These are phyloP conservation scores for Cupressus sempervirens DNA, from an alignment of 75 land plant genomes.

Conservation along the genomic window DNA sequence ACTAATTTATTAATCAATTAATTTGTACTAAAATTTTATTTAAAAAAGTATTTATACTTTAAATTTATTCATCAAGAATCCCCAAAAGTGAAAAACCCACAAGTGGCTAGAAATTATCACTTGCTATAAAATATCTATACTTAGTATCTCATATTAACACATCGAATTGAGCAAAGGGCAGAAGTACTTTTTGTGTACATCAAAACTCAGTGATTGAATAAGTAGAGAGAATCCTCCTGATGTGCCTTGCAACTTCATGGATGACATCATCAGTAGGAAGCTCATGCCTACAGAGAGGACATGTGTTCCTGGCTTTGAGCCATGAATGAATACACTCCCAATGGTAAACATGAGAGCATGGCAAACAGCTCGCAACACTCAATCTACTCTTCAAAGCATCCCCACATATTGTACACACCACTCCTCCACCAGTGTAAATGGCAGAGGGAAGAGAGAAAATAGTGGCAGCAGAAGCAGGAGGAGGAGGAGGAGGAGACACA, in stretches of 20 bases:
- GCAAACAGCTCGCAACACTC: slow-evolving; percentile 50
- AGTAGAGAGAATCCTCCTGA: slow-evolving; percentile 19
- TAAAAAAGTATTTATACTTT: no score
- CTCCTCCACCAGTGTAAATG: slow-evolving; percentile 15
- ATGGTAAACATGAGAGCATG: slow-evolving; percentile 61
- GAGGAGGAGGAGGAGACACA: slow-evolving; percentile 14
- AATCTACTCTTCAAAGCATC: slow-evolving; percentile 41
- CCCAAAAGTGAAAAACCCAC: no score
- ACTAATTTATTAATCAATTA: no score
- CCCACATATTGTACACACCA: slow-evolving; percentile 35
- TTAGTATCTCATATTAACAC: no score
- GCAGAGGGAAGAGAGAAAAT: slow-evolving; percentile 34
- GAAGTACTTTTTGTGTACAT: no score
- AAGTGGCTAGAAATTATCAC: no score
- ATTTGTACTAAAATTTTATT: no score
- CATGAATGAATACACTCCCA: slow-evolving; percentile 56
- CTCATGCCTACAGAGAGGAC: slow-evolving; percentile 59
- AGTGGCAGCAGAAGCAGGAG: slow-evolving; percentile 36
- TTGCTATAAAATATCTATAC: no score
- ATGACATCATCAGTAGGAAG: slow-evolving; percentile 60
- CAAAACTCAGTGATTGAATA: no score
- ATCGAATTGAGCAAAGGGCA: no score
- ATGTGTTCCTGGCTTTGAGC: slow-evolving; percentile 54
- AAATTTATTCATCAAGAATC: no score
- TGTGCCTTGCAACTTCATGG: slow-evolving; percentile 51